phyloP scores from a whole-genome alignment of 805 yeast genomes.

The Candida berthetii region DNA sequence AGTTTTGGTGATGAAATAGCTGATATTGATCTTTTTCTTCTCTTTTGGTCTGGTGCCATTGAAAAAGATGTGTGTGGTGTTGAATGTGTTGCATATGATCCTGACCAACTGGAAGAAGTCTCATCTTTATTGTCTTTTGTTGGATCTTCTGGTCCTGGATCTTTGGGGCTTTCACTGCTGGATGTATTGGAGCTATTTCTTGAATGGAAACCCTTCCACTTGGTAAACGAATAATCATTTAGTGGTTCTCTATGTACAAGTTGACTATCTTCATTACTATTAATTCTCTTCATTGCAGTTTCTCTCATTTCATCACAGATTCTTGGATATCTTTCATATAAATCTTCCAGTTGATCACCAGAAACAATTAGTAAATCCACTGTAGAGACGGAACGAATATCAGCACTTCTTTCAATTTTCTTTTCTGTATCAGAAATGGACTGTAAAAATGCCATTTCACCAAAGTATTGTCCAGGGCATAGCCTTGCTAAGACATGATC shows the following conservation, averaged over 20 bases:
- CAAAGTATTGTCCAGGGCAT: constrained; percentile 61
- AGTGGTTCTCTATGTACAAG: not conserved
- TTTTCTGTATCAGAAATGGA: constrained; percentile 27
- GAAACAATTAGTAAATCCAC: constrained; percentile 57
- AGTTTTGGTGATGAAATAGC: constrained; percentile 3
- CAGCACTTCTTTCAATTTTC: constrained; percentile 44
- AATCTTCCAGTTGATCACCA: constrained; percentile 44
- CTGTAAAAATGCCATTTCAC: constrained; percentile 67
- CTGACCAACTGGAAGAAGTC: not conserved
- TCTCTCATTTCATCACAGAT: constrained; percentile 52
- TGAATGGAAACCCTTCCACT: constrained; percentile 17
- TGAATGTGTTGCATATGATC: not conserved
- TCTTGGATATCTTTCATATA: constrained; percentile 53
- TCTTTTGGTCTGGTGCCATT: not conserved
- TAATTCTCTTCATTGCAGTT: constrained; percentile 50
- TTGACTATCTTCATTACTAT: constrained; percentile 18
- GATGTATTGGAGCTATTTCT: constrained; percentile 15
- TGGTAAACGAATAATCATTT: constrained; percentile 14
- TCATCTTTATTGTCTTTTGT: not conserved
- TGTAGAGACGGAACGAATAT: constrained; percentile 53
- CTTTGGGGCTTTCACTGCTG: not conserved
- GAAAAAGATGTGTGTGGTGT: constrained; percentile 2
- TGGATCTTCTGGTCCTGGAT: not conserved
- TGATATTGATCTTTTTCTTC: constrained; percentile 10
- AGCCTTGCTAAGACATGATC: constrained; percentile 50